Percentiles rank a stretch among this genome's conserved stretches.
Conservation (phyloP, 305 asterid species). For the Ajuga reptans region DNA sequence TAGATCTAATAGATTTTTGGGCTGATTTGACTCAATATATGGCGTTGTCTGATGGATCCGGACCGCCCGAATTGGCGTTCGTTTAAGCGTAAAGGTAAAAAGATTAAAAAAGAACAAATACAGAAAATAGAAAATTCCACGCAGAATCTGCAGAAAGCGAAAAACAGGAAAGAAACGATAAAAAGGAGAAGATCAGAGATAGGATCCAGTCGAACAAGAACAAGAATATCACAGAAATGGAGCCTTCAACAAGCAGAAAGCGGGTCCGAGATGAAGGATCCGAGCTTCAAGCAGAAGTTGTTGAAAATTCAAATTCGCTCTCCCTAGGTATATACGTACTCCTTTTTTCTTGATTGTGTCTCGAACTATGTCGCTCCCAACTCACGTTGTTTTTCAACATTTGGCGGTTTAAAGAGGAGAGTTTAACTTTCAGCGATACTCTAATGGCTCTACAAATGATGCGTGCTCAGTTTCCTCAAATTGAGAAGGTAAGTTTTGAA, state of each 20-base stretch:
- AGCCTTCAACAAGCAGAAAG: conserved; percentile 49
- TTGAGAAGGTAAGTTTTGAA: conserved; percentile 45
- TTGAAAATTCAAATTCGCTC: conserved; percentile 21
- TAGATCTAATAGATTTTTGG: too few species aligned
- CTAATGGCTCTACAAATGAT: conserved; percentile 84
- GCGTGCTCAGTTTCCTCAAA: conserved; percentile 82
- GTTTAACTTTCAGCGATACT: conserved; percentile 62
- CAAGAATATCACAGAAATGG: conserved; percentile 17
- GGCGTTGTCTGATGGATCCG: too few species aligned
- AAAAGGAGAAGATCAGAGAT: neutral
- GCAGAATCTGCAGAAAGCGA: neutral
- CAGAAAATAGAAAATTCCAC: too few species aligned
- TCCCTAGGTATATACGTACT: conserved; percentile 29
- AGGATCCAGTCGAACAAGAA: conserved; percentile 18
- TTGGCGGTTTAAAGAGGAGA: conserved; percentile 44
- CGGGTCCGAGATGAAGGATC: conserved; percentile 34
- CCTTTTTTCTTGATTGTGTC: neutral
- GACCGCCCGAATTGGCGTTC: too few species aligned
- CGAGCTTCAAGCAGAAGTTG: conserved; percentile 21
- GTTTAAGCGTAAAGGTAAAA: too few species aligned
- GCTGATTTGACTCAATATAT: too few species aligned
- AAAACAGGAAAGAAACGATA: neutral
- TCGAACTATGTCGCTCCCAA: neutral
- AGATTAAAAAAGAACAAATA: too few species aligned
- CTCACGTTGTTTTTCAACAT: neutral